These are phyloP conservation scores for Phytophthora constricta DNA, from an alignment of 352 stramenopile species.

Conservation along the genomic window DNA sequence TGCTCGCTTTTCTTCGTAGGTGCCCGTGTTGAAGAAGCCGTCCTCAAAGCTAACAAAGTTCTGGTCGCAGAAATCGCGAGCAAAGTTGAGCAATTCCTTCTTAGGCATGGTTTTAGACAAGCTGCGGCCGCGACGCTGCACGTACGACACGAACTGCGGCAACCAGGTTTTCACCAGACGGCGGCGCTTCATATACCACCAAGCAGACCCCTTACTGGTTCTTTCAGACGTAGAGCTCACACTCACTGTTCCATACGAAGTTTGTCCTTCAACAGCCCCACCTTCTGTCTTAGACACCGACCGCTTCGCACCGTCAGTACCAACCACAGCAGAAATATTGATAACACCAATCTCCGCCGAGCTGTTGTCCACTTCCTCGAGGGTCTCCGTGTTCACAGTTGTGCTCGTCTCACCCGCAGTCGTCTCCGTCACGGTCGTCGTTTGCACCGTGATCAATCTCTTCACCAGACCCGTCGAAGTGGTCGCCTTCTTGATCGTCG, in stretches of 20 bases:
- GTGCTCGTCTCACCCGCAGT: slow-evolving; percentile 27
- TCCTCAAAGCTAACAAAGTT: slow-evolving; percentile 41
- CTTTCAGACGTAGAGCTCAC: slow-evolving; percentile 1
- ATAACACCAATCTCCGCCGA: slow-evolving; percentile 9
- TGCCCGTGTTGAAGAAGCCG: slow-evolving; percentile 40
- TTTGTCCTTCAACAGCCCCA: slow-evolving; percentile 2
- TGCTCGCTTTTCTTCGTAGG: slow-evolving; percentile 41
- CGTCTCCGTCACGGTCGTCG: slow-evolving; percentile 36
- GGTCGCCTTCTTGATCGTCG: slow-evolving; percentile 29
- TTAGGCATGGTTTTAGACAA: slow-evolving; percentile 34
- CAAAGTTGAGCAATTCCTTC: slow-evolving; percentile 42
- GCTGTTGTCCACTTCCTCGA: slow-evolving; percentile 11
- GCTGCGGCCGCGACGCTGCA: slow-evolving; percentile 35
- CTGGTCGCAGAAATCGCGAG: slow-evolving; percentile 40
- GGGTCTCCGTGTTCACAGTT: slow-evolving; percentile 24
- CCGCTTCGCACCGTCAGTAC: slow-evolving; percentile 17
- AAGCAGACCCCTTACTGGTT: slow-evolving; percentile 33
- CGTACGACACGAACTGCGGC: slow-evolving; percentile 40
- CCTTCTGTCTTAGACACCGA: neutral
- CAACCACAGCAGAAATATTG: slow-evolving; percentile 17
- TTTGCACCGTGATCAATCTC: slow-evolving; percentile 33
- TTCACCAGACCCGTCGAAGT: slow-evolving; percentile 28
- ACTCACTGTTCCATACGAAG: neutral
- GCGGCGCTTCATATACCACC: slow-evolving; percentile 33
- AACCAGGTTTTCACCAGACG: slow-evolving; percentile 39